A percentile compares a stretch with the other conserved stretches of the same genome.
Evolutionary conservation across 2,329 filamentous ascomycete species (phyloP).

Genomic region (Sphaerostilbella broomeana): DNA sequence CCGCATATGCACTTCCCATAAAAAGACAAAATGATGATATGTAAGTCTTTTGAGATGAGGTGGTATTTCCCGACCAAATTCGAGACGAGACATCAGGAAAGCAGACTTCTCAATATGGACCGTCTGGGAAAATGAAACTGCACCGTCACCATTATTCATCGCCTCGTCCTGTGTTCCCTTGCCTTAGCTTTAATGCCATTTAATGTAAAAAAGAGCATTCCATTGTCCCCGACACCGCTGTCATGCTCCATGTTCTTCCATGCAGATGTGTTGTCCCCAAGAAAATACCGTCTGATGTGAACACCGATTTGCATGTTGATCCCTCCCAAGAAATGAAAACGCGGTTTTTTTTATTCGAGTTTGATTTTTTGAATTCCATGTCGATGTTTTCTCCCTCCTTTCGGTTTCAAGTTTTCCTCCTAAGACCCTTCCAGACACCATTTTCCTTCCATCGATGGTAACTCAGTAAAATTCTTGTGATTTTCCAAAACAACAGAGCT

Average conservation of each 20-base stretch:
- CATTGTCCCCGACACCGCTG: not conserved
- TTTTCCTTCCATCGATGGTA: no score
- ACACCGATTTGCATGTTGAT: not conserved
- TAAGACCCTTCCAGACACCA: no score
- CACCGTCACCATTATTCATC: not conserved
- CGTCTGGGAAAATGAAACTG: not conserved
- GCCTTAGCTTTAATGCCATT: not conserved
- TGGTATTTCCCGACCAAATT: no score
- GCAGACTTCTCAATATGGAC: not conserved
- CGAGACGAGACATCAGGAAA: not conserved
- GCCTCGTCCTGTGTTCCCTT: not conserved
- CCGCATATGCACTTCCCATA: no score
- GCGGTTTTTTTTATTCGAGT: not conserved
- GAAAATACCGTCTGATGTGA: slow-evolving; percentile 1
- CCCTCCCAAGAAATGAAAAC: slow-evolving; percentile 1
- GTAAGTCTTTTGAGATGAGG: no score
- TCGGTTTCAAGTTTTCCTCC: not conserved
- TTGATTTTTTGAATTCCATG: not conserved
- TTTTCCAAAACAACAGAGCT: no score
- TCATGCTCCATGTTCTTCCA: not conserved
- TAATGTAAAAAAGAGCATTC: not conserved
- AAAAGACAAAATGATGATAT: no score
- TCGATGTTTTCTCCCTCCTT: not conserved
- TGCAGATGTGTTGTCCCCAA: slow-evolving; percentile 3
- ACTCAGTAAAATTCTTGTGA: no score